Evolutionary conservation across 1,139 yeast species (phyloP).

Genomic region (Candida freyschussii): DNA sequence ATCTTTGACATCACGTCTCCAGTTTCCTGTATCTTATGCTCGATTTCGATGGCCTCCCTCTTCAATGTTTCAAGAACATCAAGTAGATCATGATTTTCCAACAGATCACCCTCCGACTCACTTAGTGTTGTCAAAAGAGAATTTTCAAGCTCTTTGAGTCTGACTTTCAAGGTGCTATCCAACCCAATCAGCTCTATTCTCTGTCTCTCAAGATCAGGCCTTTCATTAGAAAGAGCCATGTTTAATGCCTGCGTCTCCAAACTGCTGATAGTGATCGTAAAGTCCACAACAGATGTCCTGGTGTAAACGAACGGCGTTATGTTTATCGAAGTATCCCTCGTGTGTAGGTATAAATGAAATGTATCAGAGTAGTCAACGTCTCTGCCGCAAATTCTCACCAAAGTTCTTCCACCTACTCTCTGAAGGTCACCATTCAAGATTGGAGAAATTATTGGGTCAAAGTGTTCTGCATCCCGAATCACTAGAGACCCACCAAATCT

Average conservation of each 20-base stretch:
- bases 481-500: conserved; percentile 77
- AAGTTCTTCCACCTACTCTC: conserved; percentile 64
- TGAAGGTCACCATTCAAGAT: conserved; percentile 58
- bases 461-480: conserved; percentile 73
- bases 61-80: conserved; percentile 63
- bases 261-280: conserved; percentile 63
- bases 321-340: conserved; percentile 49
- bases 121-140: conserved; percentile 55
- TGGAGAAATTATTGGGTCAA: conserved; percentile 68
- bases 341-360: conserved; percentile 56
- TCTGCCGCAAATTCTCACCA: conserved; percentile 57
- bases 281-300: conserved; percentile 62
- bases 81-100: conserved; percentile 63
- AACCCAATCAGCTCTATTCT: conserved; percentile 48
- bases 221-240: conserved; percentile 46
- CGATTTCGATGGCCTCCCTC: conserved; percentile 52
- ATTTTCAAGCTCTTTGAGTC: conserved; percentile 55
- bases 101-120: conserved; percentile 53
- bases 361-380: conserved; percentile 64
- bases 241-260: conserved; percentile 62
- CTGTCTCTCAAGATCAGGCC: conserved; percentile 65
- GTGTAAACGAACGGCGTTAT: conserved; percentile 56
- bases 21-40: conserved; percentile 50
- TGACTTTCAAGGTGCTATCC: conserved; percentile 57
- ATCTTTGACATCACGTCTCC: conserved; percentile 49